These are phyloP conservation scores for Myriosclerotinia curreyana DNA, from an alignment of 2,329 filamentous ascomycete species.

Conservation along the genomic window DNA sequence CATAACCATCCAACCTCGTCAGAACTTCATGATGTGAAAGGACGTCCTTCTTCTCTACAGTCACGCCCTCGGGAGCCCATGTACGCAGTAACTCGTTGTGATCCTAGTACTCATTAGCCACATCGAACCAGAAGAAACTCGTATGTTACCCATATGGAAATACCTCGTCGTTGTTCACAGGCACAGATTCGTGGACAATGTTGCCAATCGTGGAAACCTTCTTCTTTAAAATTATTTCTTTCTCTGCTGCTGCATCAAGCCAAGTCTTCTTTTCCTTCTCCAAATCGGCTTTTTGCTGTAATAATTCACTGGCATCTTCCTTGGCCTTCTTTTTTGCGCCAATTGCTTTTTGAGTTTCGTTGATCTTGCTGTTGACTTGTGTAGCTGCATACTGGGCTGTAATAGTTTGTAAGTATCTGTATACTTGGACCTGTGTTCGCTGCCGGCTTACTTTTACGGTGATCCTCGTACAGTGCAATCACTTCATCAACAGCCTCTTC, in stretches of 20 bases:
- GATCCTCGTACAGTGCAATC: slow-evolving; percentile 81
- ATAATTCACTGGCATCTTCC: slow-evolving; percentile 77
- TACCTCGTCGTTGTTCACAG: slow-evolving; percentile 77
- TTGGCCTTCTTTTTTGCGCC: slow-evolving; percentile 91
- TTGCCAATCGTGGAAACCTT: slow-evolving; percentile 87
- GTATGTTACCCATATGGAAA: slow-evolving; percentile 18
- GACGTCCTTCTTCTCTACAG: slow-evolving; percentile 69
- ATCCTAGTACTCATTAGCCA: slow-evolving; percentile 48
- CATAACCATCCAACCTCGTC: slow-evolving; percentile 82
- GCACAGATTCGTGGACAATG: slow-evolving; percentile 85
- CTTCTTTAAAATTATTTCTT: slow-evolving; percentile 68
- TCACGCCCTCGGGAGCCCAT: slow-evolving; percentile 76
- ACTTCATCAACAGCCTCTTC: slow-evolving; percentile 88
- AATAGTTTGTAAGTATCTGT: slow-evolving; percentile 19
- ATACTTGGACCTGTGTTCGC: background rate
- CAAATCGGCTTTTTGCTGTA: slow-evolving; percentile 73
- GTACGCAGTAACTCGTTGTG: slow-evolving; percentile 74
- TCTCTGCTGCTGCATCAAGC: slow-evolving; percentile 70
- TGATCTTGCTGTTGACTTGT: slow-evolving; percentile 81
- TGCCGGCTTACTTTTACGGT: slow-evolving; percentile 63
- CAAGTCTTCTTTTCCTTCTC: slow-evolving; percentile 80
- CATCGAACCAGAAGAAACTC: slow-evolving; percentile 4
- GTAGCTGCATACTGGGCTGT: slow-evolving; percentile 71
- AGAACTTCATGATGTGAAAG: slow-evolving; percentile 96
- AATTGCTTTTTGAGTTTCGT: slow-evolving; percentile 85